Conservation (phyloP, 768 basidiomycete species). For the Suillus cothurnatus region DNA sequence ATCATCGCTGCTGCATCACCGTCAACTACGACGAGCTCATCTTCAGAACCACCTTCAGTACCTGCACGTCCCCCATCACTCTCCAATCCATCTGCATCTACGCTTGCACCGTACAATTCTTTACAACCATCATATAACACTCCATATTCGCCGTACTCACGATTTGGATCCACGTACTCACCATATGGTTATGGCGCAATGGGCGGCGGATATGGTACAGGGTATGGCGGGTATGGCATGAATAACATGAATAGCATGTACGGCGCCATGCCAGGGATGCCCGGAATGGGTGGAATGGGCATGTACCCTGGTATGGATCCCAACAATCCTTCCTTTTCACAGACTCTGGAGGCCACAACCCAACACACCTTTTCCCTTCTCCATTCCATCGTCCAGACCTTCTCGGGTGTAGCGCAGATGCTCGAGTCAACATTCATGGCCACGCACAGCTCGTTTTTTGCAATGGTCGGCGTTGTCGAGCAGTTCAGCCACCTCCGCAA, state of each 20-base stretch:
- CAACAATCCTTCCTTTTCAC: conserved; percentile 68
- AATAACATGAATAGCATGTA: conserved; percentile 56
- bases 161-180: conserved; percentile 38
- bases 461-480: conserved; percentile 95
- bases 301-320: conserved; percentile 47
- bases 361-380: conserved; percentile 91
- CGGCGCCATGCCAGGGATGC: conserved; percentile 36
- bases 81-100: conserved; percentile 37
- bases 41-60: conserved; percentile 45
- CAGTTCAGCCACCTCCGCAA: conserved; percentile 91
- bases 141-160: conserved; percentile 47
- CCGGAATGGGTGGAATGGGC: conserved; percentile 41
- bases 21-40: conserved; percentile 19
- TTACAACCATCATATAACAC: conserved; percentile 47
- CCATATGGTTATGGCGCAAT: conserved; percentile 46
- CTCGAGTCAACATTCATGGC: conserved; percentile 98
- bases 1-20: conserved; percentile 23
- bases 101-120: conserved; percentile 35
- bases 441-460: conserved; percentile 92
- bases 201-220: conserved; percentile 35
- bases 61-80: conserved; percentile 68
- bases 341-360: conserved; percentile 87
- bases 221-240: conserved; percentile 50
- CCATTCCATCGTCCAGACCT: conserved; percentile 94
- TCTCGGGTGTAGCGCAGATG: conserved; percentile 94